Percentiles rank a stretch among this genome's conserved stretches.
Evolutionary conservation across 352 stramenopile species (phyloP).

Genomic region (Phytopythium chamaehyphon): DNA sequence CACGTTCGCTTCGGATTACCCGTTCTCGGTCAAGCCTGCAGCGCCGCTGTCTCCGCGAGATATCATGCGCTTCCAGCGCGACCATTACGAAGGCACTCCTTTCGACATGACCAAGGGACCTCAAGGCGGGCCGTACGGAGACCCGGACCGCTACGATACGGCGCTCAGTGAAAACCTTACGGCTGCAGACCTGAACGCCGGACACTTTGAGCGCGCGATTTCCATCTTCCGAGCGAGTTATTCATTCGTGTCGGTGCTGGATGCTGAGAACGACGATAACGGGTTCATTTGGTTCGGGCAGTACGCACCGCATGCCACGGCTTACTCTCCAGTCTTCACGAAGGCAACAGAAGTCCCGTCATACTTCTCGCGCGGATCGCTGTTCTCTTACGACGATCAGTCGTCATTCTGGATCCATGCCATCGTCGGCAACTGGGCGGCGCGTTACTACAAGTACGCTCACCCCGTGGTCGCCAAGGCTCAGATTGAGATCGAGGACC

Average conservation of each 20-base stretch:
- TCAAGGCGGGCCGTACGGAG: slow-evolving; percentile 83
- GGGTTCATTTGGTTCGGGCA: slow-evolving; percentile 86
- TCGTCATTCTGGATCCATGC: slow-evolving; percentile 77
- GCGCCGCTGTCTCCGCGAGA: slow-evolving; percentile 65
- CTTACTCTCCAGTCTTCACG: slow-evolving; percentile 90
- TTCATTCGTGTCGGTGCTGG: slow-evolving; percentile 74
- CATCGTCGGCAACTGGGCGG: slow-evolving; percentile 83
- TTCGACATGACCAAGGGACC: slow-evolving; percentile 88
- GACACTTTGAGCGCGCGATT: slow-evolving; percentile 90
- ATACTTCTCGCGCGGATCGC: slow-evolving; percentile 48
- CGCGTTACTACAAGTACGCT: slow-evolving; percentile 68
- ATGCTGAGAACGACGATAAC: slow-evolving; percentile 54
- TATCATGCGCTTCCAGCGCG: slow-evolving; percentile 89
- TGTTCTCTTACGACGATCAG: slow-evolving; percentile 58
- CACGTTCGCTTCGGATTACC: slow-evolving; percentile 75
- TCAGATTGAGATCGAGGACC: slow-evolving; percentile 57
- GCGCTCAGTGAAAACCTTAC: slow-evolving; percentile 44
- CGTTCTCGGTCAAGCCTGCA: slow-evolving; percentile 75
- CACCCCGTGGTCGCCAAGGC: slow-evolving; percentile 53
- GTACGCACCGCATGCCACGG: slow-evolving; percentile 84
- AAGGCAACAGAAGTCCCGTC: slow-evolving; percentile 39
- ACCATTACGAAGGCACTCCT: slow-evolving; percentile 92
- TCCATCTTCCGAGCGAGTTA: slow-evolving; percentile 93
- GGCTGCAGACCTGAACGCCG: slow-evolving; percentile 36
- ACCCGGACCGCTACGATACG: slow-evolving; percentile 87